Percentiles rank a stretch among this genome's conserved stretches.
phyloP scores from a whole-genome alignment of 768 basidiomycete genomes.

The Crucibulum laeve region DNA sequence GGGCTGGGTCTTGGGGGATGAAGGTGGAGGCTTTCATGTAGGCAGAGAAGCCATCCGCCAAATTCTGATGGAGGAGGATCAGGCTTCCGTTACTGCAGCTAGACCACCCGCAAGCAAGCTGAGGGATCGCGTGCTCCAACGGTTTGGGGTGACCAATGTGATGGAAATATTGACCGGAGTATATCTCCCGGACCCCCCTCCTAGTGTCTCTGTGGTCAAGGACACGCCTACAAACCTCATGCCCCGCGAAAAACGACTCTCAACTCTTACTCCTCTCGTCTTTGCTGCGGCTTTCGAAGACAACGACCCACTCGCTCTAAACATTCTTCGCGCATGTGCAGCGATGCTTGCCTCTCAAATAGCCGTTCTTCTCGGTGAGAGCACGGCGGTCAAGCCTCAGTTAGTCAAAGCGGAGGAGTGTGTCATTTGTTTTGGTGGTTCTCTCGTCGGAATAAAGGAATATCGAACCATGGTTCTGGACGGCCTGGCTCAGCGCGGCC shows the following conservation, averaged over 20 bases:
- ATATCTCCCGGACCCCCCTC: conserved; percentile 55
- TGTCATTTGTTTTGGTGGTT: conserved; percentile 78
- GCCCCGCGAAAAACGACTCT: conserved; percentile 69
- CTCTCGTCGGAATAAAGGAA: conserved; percentile 55
- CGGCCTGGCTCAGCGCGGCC: conserved; percentile 51
- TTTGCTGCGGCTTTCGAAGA: conserved; percentile 74
- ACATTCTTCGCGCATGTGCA: conserved; percentile 50
- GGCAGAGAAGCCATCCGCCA: conserved; percentile 74
- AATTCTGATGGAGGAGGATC: conserved; percentile 54
- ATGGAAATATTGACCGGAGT: conserved; percentile 64
- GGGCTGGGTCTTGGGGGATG: conserved; percentile 85
- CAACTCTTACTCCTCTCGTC: conserved; percentile 70
- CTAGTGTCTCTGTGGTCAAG: conserved; percentile 12
- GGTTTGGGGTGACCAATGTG: conserved; percentile 51
- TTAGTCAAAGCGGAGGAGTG: conserved; percentile 48
- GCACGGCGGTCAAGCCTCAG: conserved; percentile 17
- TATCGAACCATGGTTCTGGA: conserved; percentile 58
- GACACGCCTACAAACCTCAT: conserved; percentile 25
- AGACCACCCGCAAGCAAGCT: conserved; percentile 32
- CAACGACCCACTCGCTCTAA: conserved; percentile 58
- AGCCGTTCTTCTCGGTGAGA: conserved; percentile 44
- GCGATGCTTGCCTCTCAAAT: conserved; percentile 56
- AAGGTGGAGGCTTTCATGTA: conserved; percentile 79
- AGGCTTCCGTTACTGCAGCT: conserved; percentile 32
- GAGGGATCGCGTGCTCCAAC: conserved; percentile 41